Conservation (phyloP, 768 basidiomycete species). For the Galerina sulciceps region DNA sequence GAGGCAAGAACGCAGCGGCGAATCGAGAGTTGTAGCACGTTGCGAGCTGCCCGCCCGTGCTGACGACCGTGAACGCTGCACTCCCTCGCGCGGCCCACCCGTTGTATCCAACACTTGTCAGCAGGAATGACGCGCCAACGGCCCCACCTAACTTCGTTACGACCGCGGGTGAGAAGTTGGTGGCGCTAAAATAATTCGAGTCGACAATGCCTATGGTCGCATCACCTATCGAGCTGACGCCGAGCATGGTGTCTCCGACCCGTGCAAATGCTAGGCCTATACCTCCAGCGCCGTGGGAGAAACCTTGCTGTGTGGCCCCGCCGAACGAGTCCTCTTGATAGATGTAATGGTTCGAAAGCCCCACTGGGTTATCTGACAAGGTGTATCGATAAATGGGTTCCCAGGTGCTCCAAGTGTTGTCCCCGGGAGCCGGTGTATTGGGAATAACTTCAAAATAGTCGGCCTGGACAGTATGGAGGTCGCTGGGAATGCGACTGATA, state of each 20-base stretch:
- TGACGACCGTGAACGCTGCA: slow-evolving; percentile 12
- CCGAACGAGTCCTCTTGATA: not conserved
- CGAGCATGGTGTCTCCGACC: not conserved
- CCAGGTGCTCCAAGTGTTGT: not conserved
- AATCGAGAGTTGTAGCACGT: slow-evolving; percentile 19
- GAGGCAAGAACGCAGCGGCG: slow-evolving; percentile 17
- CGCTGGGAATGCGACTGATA: slow-evolving; percentile 7
- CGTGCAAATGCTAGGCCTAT: not conserved
- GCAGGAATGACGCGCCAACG: slow-evolving; percentile 19
- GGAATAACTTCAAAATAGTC: not conserved
- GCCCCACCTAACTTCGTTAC: slow-evolving; percentile 15
- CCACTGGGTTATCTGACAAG: slow-evolving; percentile 4
- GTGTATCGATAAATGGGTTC: slow-evolving; percentile 8
- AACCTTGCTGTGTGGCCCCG: not conserved
- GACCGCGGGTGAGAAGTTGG: not conserved
- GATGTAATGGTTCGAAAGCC: slow-evolving; percentile 2
- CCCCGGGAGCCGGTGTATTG: not conserved
- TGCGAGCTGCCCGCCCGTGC: slow-evolving; percentile 18
- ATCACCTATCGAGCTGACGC: not conserved
- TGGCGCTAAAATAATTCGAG: not conserved
- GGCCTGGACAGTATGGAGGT: slow-evolving; percentile 3
- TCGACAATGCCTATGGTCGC: not conserved
- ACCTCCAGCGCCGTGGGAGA: not conserved
- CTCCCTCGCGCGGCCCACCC: slow-evolving; percentile 19
- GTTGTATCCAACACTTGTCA: slow-evolving; percentile 20